Evolutionary conservation across 2,329 filamentous ascomycete species (phyloP).

Genomic region (Diaporthe sp.): DNA sequence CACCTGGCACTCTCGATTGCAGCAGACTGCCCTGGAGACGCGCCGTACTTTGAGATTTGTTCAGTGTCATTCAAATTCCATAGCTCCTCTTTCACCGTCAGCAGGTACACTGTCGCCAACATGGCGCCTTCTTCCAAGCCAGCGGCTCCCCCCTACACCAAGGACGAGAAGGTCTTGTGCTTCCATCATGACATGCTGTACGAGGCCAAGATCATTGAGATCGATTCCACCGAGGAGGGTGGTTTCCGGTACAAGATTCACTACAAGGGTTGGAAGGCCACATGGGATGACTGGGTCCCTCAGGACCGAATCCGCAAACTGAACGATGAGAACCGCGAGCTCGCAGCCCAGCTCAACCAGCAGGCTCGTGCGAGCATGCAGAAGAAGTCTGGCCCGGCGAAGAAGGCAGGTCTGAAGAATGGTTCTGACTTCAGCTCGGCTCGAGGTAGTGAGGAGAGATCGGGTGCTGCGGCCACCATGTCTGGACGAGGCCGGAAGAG

Average conservation of each 20-base stretch:
- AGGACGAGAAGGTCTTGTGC: slow-evolving; percentile 95
- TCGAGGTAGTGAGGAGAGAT: slow-evolving; percentile 83
- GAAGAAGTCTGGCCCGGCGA: slow-evolving; percentile 55
- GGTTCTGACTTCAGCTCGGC: slow-evolving; percentile 73
- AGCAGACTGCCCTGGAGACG: not conserved
- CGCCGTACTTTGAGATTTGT: not conserved
- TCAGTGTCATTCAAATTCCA: not conserved
- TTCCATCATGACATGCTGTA: slow-evolving; percentile 98
- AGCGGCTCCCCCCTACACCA: slow-evolving; percentile 65
- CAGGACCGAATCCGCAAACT: slow-evolving; percentile 94
- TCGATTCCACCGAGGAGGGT: slow-evolving; percentile 76
- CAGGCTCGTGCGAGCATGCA: slow-evolving; percentile 74
- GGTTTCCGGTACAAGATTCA: slow-evolving; percentile 92
- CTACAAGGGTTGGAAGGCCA: slow-evolving; percentile 99
- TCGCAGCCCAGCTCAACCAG: slow-evolving; percentile 79
- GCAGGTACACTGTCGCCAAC: slow-evolving; percentile 5
- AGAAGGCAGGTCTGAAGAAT: slow-evolving; percentile 61
- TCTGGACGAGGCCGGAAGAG: slow-evolving; percentile 77
- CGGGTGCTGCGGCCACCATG: slow-evolving; percentile 69
- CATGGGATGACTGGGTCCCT: slow-evolving; percentile 99
- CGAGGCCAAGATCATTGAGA: slow-evolving; percentile 94
- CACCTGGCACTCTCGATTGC: not conserved
- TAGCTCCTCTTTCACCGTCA: not conserved
- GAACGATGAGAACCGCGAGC: slow-evolving; percentile 93
- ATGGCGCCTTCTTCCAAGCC: slow-evolving; percentile 57